Evolutionary conservation across 2,329 filamentous ascomycete genomes (phyloP), one percentile per base, ranked within the genome.

Genomic region (Madurella fahalii): DNA sequence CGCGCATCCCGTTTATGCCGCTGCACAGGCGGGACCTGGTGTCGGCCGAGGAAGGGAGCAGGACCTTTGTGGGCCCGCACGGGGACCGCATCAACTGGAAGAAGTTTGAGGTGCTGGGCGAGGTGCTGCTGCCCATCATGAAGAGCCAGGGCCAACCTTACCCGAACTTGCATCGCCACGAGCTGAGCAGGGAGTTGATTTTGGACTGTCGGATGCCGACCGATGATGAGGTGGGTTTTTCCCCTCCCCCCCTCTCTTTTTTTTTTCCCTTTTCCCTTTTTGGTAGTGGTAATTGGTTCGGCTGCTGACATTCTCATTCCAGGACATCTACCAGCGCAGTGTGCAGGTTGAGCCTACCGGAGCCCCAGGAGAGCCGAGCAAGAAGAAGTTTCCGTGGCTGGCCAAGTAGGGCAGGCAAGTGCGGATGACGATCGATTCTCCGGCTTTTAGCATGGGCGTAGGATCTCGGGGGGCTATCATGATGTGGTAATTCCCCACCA

Each of bases 91-190:
- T 99, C 68, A 97, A 97, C 69, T 99, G 94, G 94, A 91, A 87
- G 72, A 99, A 99, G 69, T 99, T 97, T 65, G 93, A 97, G 71
- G 87, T 99, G 32, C 85, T 97, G 72, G 92, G 92, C 7, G 93
- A 97, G 63, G 89, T 96, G 5, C 81, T 97, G 50, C 77, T 96
- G 56, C 87, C 90, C 2, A 85, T 99, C 52, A 95, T 96, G 81
- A 87, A 86, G 72, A 96, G 93, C 65, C 92, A 97, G 71, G 88
- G 89, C 51, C 84, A 84, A 47, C 85, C 90, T 5, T 96, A 96
- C 64, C 82, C 84, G 25, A 87, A 85, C 58, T 74, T 93, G 58
- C 75, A 77, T 34, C 85, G 80, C 64, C 85, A 87, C 64, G 86
- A 93, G 56, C 78, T 81, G 50, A 82, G 89, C 4, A 80, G 85